phyloP scores from a whole-genome alignment of 176 grass and related monocot species.

The Carex pumila region DNA sequence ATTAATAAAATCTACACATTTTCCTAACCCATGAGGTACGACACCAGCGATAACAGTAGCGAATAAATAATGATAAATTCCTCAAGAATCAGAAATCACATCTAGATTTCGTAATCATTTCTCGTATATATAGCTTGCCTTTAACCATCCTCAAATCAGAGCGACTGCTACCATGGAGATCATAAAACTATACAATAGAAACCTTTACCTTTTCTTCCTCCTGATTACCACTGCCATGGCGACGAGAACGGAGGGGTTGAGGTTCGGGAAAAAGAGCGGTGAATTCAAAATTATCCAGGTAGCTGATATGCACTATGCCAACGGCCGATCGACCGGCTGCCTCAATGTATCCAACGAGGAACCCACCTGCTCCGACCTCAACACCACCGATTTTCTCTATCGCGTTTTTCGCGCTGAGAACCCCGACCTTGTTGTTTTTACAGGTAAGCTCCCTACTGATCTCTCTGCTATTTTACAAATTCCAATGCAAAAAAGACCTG shows the following conservation, averaged over 20 bases:
- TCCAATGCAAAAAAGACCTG: not conserved
- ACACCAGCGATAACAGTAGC: not conserved
- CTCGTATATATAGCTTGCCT: not conserved
- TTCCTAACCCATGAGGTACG: not conserved
- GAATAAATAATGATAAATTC: not conserved
- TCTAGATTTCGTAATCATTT: not conserved
- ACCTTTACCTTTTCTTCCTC: not conserved
- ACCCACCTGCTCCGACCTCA: conserved; percentile 80
- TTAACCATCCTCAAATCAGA: not conserved
- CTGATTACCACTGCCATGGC: not conserved
- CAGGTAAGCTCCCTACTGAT: conserved; percentile 22
- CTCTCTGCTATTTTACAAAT: not conserved
- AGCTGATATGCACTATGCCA: conserved; percentile 93
- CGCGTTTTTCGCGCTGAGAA: conserved; percentile 72
- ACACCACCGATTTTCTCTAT: conserved; percentile 89
- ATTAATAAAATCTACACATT: not conserved
- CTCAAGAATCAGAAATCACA: not conserved
- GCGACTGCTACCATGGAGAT: not conserved
- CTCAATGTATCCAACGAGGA: conserved; percentile 50
- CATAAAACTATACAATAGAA: not conserved
- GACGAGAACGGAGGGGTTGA: conserved; percentile 12
- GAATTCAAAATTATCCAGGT: conserved; percentile 94
- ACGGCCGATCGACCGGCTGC: conserved; percentile 57
- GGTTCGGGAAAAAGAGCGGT: conserved; percentile 42
- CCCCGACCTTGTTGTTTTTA: conserved; percentile 97